A percentile compares a stretch with the other conserved stretches of the same genome.
phyloP scores from a whole-genome alignment of 139 green algal species.

The Chlorella vulgaris region DNA sequence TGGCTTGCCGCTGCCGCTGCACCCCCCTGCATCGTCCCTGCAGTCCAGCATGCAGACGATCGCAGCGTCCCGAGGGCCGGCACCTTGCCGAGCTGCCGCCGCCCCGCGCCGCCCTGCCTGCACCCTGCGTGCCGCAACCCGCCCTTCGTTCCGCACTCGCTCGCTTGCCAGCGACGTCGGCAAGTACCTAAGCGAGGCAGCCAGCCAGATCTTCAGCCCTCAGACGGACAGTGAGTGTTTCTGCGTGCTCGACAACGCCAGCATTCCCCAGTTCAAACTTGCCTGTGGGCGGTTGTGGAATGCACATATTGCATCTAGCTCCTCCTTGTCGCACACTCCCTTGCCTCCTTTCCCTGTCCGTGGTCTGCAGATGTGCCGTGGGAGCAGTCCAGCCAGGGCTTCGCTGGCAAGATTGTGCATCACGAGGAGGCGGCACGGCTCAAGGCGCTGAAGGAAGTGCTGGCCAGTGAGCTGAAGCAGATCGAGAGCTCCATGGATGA shows the following conservation, averaged over 20 bases:
- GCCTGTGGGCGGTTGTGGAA: too few relatives aligned
- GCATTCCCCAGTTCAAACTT: background rate
- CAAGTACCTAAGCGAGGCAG: constrained; percentile 38
- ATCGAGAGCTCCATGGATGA: constrained; percentile 9
- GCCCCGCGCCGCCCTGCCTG: background rate
- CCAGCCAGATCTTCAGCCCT: constrained; percentile 29
- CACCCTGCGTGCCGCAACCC: background rate
- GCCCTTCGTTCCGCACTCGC: background rate
- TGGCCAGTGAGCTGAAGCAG: background rate
- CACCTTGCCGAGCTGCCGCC: background rate
- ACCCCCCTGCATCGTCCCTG: too few relatives aligned
- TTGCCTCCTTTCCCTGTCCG: background rate
- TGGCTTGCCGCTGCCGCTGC: too few relatives aligned
- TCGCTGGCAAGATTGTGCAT: constrained; percentile 29
- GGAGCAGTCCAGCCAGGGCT: constrained; percentile 7
- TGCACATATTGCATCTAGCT: too few relatives aligned
- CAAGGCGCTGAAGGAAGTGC: background rate
- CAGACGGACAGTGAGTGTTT: constrained; percentile 8
- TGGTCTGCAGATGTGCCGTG: constrained; percentile 29
- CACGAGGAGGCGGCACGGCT: constrained; percentile 34
- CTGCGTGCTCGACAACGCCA: background rate
- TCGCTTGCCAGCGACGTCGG: constrained; percentile 1
- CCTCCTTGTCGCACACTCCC: too few relatives aligned
- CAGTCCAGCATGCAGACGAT: constrained; percentile 3
- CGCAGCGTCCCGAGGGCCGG: background rate